Conservation (phyloP, 345 rosid species). For the Luvunga scandens region DNA sequence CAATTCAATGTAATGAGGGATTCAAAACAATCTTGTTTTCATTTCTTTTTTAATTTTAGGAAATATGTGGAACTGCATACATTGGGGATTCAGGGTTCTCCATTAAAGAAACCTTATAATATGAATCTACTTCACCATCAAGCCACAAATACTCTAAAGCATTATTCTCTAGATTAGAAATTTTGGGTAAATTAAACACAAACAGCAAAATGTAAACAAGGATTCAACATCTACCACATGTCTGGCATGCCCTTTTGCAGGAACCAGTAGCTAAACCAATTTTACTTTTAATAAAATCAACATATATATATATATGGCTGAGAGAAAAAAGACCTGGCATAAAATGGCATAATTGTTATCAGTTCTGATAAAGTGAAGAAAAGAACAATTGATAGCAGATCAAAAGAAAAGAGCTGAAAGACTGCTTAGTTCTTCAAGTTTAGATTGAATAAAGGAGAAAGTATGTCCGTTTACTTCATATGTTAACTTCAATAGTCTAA, state of each 20-base stretch:
- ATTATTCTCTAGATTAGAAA: background rate
- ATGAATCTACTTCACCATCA: background rate
- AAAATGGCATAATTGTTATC: background rate
- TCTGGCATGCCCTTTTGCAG: background rate
- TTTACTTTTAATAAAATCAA: background rate
- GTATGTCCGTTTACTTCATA: background rate
- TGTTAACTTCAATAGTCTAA: background rate
- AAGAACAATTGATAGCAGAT: background rate
- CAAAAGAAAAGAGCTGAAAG: background rate
- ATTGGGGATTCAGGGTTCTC: background rate
- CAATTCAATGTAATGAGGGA: background rate
- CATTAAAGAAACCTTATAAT: background rate
- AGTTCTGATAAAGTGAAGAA: background rate
- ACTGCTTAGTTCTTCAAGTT: background rate
- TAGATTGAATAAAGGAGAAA: constrained; percentile 2
- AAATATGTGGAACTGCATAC: background rate
- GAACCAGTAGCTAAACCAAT: background rate
- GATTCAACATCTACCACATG: background rate
- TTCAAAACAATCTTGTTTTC: background rate
- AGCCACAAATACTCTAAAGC: background rate
- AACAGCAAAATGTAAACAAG: background rate
- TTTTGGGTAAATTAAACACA: background rate
- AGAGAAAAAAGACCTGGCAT: background rate
- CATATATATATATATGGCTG: background rate
- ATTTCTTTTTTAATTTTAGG: background rate